These are phyloP conservation scores for Hemisphaericaspora xylanilytica DNA, from an alignment of 1,139 yeast species.

Conservation along the genomic window DNA sequence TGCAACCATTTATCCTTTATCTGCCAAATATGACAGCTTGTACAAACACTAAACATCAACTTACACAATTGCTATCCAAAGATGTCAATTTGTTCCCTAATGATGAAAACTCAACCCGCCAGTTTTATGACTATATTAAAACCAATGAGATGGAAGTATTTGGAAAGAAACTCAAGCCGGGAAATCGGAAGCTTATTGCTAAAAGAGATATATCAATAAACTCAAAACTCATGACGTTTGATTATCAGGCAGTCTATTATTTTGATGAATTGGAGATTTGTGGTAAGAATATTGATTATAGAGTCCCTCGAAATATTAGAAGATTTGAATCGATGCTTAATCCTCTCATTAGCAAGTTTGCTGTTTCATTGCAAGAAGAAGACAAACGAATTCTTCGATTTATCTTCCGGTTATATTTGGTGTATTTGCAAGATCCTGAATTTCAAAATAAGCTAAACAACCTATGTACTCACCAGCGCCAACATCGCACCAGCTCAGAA, in stretches of 20 bases:
- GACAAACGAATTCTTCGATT: slow-evolving; percentile 5
- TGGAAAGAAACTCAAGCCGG: slow-evolving; percentile 13
- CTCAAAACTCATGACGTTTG: slow-evolving; percentile 8
- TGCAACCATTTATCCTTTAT: too few species aligned
- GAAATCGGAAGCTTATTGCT: slow-evolving; percentile 12
- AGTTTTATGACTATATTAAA: slow-evolving; percentile 11
- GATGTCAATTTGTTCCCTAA: slow-evolving; percentile 12
- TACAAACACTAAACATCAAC: background rate
- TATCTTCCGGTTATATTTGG: slow-evolving; percentile 7
- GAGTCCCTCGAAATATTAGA: background rate
- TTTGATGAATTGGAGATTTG: slow-evolving; percentile 4
- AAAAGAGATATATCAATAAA: slow-evolving; percentile 5
- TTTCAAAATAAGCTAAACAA: slow-evolving; percentile 10
- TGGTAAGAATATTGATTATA: background rate
- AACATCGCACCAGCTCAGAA: slow-evolving; percentile 1
- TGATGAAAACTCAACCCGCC: slow-evolving; percentile 12
- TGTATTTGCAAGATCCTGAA: slow-evolving; percentile 9
- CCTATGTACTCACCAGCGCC: slow-evolving; percentile 13
- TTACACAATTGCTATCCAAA: slow-evolving; percentile 4
- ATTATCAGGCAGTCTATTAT: slow-evolving; percentile 6
- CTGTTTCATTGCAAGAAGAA: background rate
- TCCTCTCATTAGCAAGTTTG: slow-evolving; percentile 3
- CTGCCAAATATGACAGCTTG: too few species aligned
- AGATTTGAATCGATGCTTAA: slow-evolving; percentile 7
- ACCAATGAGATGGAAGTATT: slow-evolving; percentile 9